phyloP scores from a whole-genome alignment of 495 filamentous ascomycete genomes.

The Durotheca rogersii region DNA sequence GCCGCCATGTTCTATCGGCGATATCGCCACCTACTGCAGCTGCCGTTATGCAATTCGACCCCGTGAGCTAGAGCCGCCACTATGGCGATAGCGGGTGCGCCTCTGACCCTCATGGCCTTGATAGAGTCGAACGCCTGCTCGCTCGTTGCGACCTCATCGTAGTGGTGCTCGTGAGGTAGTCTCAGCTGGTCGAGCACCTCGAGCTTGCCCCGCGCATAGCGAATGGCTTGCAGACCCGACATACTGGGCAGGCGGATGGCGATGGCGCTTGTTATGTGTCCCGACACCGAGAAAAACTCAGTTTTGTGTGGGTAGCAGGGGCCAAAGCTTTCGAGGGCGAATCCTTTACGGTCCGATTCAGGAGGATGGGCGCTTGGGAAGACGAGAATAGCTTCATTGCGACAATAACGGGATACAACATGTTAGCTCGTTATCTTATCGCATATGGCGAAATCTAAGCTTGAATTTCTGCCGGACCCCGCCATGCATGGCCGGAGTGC shows the following conservation, averaged over 20 bases:
- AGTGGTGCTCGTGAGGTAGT: conserved; percentile 83
- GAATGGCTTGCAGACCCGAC: conserved; percentile 77
- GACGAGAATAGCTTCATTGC: neutral
- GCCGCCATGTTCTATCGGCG: neutral
- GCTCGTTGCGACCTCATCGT: conserved; percentile 68
- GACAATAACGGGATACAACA: neutral
- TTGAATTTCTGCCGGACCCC: conserved; percentile 30
- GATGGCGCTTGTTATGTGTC: no score
- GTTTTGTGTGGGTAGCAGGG: no score
- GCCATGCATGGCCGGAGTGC: conserved; percentile 6
- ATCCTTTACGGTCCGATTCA: neutral
- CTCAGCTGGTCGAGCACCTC: conserved; percentile 87
- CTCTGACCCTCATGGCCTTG: conserved; percentile 88
- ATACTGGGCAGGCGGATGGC: no score
- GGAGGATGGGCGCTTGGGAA: neutral
- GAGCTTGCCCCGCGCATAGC: conserved; percentile 73
- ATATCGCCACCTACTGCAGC: conserved; percentile 48
- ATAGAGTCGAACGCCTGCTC: conserved; percentile 92
- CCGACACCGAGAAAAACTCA: no score
- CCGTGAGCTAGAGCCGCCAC: conserved; percentile 87
- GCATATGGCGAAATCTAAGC: conserved; percentile 17
- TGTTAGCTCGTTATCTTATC: neutral
- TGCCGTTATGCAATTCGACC: conserved; percentile 63
- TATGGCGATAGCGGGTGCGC: conserved; percentile 95
- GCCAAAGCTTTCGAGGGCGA: no score